Percentiles rank a stretch among this genome's conserved stretches.
These are phyloP conservation scores for Aspergillus ruber DNA, from an alignment of 2,329 filamentous ascomycete genomes.

Conservation along the genomic window DNA sequence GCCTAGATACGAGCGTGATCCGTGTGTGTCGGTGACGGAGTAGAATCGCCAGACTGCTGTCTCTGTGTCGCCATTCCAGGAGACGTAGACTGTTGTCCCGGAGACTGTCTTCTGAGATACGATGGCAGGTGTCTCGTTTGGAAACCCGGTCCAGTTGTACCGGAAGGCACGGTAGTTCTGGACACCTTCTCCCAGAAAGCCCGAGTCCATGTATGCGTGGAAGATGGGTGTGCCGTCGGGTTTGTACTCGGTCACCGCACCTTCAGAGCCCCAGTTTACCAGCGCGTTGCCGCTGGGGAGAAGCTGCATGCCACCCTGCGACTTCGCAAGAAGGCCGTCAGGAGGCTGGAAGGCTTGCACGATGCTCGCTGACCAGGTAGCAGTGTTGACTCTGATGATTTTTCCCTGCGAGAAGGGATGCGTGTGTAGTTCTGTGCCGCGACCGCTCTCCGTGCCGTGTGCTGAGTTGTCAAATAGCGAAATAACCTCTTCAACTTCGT, in stretches of 20 bases:
- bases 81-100: slow-evolving; percentile 41
- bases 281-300: slow-evolving; percentile 50
- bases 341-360: slow-evolving; percentile 46
- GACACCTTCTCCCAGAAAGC: slow-evolving; percentile 29
- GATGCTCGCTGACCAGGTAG: slow-evolving; percentile 37
- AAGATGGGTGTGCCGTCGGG: slow-evolving; percentile 30
- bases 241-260: slow-evolving; percentile 33
- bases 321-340: slow-evolving; percentile 44
- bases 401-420: slow-evolving; percentile 41
- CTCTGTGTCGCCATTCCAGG: slow-evolving; percentile 48
- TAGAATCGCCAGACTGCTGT: slow-evolving; percentile 45
- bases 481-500: slow-evolving; percentile 44
- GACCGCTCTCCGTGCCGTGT: slow-evolving; percentile 31
- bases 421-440: slow-evolving; percentile 29
- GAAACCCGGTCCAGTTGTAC: slow-evolving; percentile 32
- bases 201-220: slow-evolving; percentile 40
- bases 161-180: slow-evolving; percentile 35
- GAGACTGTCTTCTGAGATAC: slow-evolving; percentile 25
- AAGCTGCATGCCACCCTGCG: slow-evolving; percentile 50
- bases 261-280: slow-evolving; percentile 52
- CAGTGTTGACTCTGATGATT: slow-evolving; percentile 42
- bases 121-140: slow-evolving; percentile 25
- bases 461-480: slow-evolving; percentile 52
- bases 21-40: slow-evolving; percentile 22
- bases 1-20: slow-evolving; percentile 21